Evolutionary conservation across 164 flowering plant species (phyloP).

Genomic region (Magnolia sinica): DNA sequence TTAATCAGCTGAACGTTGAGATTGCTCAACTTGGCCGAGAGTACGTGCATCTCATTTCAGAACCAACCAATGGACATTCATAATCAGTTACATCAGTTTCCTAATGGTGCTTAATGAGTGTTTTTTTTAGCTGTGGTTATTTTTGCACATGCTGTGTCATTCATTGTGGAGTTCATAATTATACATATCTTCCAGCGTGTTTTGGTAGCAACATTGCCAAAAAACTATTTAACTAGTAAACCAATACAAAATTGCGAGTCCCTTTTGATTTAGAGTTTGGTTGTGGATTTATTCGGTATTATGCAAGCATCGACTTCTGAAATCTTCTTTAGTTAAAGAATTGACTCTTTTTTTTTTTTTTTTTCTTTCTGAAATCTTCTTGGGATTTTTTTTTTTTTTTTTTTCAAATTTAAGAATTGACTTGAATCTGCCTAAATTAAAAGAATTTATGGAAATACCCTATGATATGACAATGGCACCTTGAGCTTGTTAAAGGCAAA

Average conservation of each 20-base stretch:
- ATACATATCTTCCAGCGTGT: not conserved
- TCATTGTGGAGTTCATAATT: not conserved
- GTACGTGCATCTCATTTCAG: conserved; percentile 43
- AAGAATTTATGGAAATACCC: not conserved
- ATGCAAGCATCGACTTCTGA: too few relatives aligned
- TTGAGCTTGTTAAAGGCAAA: not conserved
- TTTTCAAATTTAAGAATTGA: too few relatives aligned
- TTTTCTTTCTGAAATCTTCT: too few relatives aligned
- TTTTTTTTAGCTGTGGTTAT: not conserved
- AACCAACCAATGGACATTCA: not conserved
- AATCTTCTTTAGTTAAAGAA: not conserved
- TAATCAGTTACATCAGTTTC: not conserved
- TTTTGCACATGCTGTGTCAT: not conserved
- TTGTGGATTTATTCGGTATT: not conserved
- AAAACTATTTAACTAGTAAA: not conserved
- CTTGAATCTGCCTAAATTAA: not conserved
- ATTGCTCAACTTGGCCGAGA: conserved; percentile 65
- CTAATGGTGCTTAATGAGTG: not conserved
- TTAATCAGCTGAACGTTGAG: conserved; percentile 59
- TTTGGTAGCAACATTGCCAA: not conserved
- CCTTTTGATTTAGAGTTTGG: conserved; percentile 1
- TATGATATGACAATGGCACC: not conserved
- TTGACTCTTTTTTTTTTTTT: too few relatives aligned
- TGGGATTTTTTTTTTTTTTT: too few relatives aligned
- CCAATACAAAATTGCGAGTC: not conserved